phyloP scores from a whole-genome alignment of 768 basidiomycete species.

The Grammothele lineata region DNA sequence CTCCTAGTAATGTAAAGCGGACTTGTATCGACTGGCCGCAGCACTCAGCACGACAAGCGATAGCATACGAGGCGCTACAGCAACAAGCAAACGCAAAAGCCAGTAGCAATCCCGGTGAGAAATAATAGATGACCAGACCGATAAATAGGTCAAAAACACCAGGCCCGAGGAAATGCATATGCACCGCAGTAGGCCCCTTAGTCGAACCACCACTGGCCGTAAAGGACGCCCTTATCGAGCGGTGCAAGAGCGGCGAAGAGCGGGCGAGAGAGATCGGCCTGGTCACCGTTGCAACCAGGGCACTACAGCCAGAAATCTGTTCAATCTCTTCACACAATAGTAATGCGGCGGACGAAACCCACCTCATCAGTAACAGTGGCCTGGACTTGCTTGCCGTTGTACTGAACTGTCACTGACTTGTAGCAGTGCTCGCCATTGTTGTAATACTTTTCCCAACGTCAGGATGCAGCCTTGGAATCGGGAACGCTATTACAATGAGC shows the following conservation, averaged over 20 bases:
- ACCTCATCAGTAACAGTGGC: conserved; percentile 66
- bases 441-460: conserved; percentile 48
- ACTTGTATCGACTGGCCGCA: not conserved
- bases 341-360: not conserved
- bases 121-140: too few relatives aligned
- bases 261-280: conserved; percentile 63
- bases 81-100: too few relatives aligned
- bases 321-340: not conserved
- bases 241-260: conserved; percentile 63
- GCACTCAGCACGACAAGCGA: too few relatives aligned
- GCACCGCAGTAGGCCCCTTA: not conserved
- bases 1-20: conserved; percentile 3
- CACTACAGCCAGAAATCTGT: conserved; percentile 37
- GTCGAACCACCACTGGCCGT: conserved; percentile 56
- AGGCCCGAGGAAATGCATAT: too few relatives aligned
- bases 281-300: conserved; percentile 57
- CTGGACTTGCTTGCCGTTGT: conserved; percentile 48
- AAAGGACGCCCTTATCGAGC: conserved; percentile 45
- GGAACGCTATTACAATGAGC: too few relatives aligned
- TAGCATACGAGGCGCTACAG: not conserved
- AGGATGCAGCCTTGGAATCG: not conserved
- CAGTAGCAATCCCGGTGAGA: too few relatives aligned
- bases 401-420: conserved; percentile 57
- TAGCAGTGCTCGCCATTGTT: conserved; percentile 49
- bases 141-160: too few relatives aligned